These are phyloP conservation scores for Penicillium sp. DNA, from an alignment of 2,329 filamentous ascomycete species.

Conservation along the genomic window DNA sequence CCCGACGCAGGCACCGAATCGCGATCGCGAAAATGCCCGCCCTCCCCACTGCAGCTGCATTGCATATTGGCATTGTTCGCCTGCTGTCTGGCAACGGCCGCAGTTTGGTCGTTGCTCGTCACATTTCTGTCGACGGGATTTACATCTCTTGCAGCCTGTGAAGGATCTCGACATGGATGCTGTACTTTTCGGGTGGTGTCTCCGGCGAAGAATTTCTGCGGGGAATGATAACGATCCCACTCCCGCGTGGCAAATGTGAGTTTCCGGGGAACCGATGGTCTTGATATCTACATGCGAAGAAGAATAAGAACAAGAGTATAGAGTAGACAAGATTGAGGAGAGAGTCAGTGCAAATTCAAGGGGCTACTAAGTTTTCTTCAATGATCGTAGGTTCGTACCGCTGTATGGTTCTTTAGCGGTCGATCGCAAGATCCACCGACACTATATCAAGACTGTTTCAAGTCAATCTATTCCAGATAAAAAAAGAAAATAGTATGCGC, in stretches of 20 bases:
- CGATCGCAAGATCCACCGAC: slow-evolving; percentile 22
- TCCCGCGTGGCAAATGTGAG: slow-evolving; percentile 17
- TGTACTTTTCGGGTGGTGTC: slow-evolving; percentile 11
- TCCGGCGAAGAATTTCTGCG: slow-evolving; percentile 21
- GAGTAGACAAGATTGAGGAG: neutral
- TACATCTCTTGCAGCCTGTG: slow-evolving; percentile 47
- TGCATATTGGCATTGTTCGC: slow-evolving; percentile 41
- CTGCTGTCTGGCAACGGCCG: slow-evolving; percentile 41
- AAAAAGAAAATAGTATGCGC: slow-evolving; percentile 18
- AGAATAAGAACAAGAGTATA: neutral
- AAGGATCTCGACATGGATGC: slow-evolving; percentile 43
- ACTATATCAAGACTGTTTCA: neutral
- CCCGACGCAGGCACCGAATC: slow-evolving; percentile 39
- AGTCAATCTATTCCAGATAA: slow-evolving; percentile 1
- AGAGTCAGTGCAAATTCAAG: neutral
- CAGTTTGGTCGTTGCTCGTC: slow-evolving; percentile 46
- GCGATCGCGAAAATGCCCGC: slow-evolving; percentile 42
- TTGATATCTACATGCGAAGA: too few species aligned
- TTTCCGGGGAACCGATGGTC: neutral
- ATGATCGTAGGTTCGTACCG: neutral
- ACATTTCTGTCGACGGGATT: slow-evolving; percentile 48
- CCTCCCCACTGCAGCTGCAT: slow-evolving; percentile 47
- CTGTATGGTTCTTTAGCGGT: slow-evolving; percentile 20
- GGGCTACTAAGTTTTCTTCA: neutral
- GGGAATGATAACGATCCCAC: slow-evolving; percentile 19